Conservation (phyloP, 2,329 filamentous ascomycete species). For the Phyllosticta citriasiana region DNA sequence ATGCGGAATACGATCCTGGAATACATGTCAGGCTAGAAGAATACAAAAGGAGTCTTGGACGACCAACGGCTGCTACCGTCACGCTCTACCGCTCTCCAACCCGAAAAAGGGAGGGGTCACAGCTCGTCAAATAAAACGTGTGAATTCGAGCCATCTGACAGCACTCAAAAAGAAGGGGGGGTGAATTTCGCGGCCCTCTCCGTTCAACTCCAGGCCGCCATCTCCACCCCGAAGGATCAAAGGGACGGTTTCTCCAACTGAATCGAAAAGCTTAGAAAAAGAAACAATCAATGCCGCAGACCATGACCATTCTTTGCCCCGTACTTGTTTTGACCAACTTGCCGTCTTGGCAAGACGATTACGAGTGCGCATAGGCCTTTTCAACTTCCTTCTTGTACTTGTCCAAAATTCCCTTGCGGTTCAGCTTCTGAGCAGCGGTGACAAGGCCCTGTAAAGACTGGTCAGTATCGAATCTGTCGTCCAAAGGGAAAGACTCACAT, state of each 20-base stretch:
- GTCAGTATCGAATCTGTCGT: slow-evolving; percentile 14
- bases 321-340: not conserved
- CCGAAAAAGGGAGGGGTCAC: not conserved
- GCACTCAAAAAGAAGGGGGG: not conserved
- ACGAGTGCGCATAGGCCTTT: slow-evolving; percentile 30
- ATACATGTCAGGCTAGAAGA: too few relatives aligned
- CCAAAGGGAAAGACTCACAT: slow-evolving; percentile 47
- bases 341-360: not conserved
- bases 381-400: slow-evolving; percentile 43
- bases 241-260: not conserved
- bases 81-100: not conserved
- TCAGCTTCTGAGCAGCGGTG: slow-evolving; percentile 44
- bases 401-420: slow-evolving; percentile 39
- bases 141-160: not conserved
- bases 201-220: not conserved
- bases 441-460: slow-evolving; percentile 31
- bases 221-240: not conserved
- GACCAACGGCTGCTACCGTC: not conserved
- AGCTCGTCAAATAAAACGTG: not conserved
- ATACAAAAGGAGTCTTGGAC: not conserved
- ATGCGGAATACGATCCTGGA: too few relatives aligned
- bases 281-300: not conserved
- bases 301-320: not conserved
- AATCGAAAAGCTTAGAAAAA: not conserved
- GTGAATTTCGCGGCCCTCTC: not conserved